Evolutionary conservation across 225 moss, liverwort and hornwort genomes (phyloP), one percentile per base, ranked within the genome.

Genomic region (Polytrichum commune): DNA sequence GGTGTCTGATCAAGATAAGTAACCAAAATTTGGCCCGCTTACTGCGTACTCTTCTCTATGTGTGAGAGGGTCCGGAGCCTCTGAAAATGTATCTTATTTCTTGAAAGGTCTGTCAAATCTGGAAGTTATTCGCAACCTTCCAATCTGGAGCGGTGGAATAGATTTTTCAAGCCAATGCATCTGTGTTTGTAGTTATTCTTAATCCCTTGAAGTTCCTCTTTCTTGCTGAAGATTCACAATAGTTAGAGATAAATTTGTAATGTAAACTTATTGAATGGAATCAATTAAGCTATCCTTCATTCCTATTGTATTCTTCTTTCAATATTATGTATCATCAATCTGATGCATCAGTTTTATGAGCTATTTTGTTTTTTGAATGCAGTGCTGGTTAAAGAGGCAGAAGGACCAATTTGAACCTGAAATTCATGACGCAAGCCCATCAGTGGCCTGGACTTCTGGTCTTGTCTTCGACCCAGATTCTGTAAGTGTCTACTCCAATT

Each of bases 341-440:
- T 4, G 46, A 46, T 46, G 13, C 46, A 46, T 46, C 13, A 6
- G 55, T 61, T 29, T 67, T 64, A 6, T 24, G 9, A 46, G 46
- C 46, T 46, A 13, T 46, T 46, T 46, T 16, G 9, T 46, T 46
- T 10, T 38, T 71, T 35, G 74, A 65, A 63, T 38, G 71, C 86
- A 97, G 97, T 97, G 97, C 74, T 97, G 97, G 97, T 77, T 97
- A 73, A 97, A 97, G 88, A 78, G 72, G 33, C 97, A 97, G 80
- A 85, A 86, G 19, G 89, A 97, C 69, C 88, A 87, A 66, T 77
- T 97, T 3, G 73, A 70, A 64, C 97, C 94, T 1, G 91, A 97
- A 32, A 27, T 97, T 62, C 90, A 94, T 72, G 88, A 85, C 57
- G 71, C 83, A 1, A 64, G 86, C 64, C 62, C 67, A 13, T 72